phyloP scores from a whole-genome alignment of 768 basidiomycete species.

The Boletus barrowsii region DNA sequence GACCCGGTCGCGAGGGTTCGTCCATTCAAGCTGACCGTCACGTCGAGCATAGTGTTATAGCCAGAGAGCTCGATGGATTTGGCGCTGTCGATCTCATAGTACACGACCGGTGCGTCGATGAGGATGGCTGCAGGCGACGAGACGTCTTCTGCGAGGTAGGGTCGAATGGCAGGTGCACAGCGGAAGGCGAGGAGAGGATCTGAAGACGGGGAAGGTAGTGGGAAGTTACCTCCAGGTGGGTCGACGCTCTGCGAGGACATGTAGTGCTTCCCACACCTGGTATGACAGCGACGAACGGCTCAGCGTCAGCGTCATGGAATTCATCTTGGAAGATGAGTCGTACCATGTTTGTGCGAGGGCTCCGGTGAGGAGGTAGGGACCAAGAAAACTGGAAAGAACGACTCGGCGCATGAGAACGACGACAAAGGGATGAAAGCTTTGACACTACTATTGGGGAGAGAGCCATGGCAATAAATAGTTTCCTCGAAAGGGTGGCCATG shows the following conservation, averaged over 20 bases:
- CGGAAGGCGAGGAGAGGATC: conserved; percentile 53
- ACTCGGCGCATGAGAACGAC: conserved; percentile 14
- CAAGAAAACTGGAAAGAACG: conserved; percentile 4
- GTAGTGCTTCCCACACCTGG: conserved; percentile 59
- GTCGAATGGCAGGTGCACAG: conserved; percentile 56
- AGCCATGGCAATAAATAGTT: not conserved
- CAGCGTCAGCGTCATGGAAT: not conserved
- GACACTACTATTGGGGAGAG: not conserved
- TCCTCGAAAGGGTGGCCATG: not conserved
- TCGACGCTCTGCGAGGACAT: conserved; percentile 40
- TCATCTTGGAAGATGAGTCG: not conserved
- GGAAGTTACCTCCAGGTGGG: conserved; percentile 52
- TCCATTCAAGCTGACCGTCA: conserved; percentile 48
- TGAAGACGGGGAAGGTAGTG: conserved; percentile 34
- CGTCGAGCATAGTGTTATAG: conserved; percentile 28
- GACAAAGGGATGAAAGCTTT: not conserved
- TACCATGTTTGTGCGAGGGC: conserved; percentile 31
- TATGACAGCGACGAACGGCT: not conserved
- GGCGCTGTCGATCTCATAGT: conserved; percentile 46
- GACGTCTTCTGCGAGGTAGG: conserved; percentile 56
- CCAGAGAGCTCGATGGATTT: conserved; percentile 35
- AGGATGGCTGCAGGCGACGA: conserved; percentile 43
- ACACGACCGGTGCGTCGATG: conserved; percentile 51
- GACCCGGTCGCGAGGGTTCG: conserved; percentile 38
- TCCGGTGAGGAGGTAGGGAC: conserved; percentile 11